Evolutionary conservation across 2,329 filamentous ascomycete species (phyloP), one percentile per base, ranked within the genome.

Genomic region (Epichloe gansuensis): DNA sequence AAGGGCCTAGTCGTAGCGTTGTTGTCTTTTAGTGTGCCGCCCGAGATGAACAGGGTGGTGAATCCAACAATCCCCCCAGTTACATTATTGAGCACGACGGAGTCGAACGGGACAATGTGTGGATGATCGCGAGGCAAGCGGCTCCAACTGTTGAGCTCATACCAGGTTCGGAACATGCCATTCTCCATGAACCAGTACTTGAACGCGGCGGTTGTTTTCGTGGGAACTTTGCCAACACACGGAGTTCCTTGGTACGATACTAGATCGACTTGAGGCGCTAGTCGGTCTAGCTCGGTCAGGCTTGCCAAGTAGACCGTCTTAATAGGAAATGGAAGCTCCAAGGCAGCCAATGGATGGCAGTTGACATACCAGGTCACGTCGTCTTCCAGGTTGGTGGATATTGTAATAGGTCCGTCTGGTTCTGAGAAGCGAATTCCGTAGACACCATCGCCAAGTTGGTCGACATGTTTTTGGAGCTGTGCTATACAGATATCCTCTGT

Each of bases 71-170:
- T 58, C 3, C 54, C 47, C 12, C 59, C 62, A n/a, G 62, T 58
- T 0, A 67, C 39, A 47, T 60, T 58, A 23, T 69, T 64, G 0
- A 69, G 27, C 7, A 70, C 61, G 8, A 70, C 56, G 38, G 55
- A 54, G 45, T 69, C 66, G 49, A 70, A 64, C 2, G 61, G 59
- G 3, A 69, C 59, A n/a, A 71, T 65, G 38, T 68, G 64, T 2
- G 66, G 63, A 53, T 71, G 67, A 36, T 53, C 42, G 23, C 49
- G 53, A 2, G 69, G 66, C 1, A 71, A 61, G 25, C 64, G 62
- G 53, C 65, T 63, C 56, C 60, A 60, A 5, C 66, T 53, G 49
- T 67, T 65, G 54, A 68, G 57, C 54, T 71, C 68, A 23, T 65
- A 42, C 68, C 67, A 70, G 27, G 5, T 45, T 41, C 45, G 15